Evolutionary conservation across 345 rosid genomes (phyloP).

Genomic region (Eucalyptus viminalis): DNA sequence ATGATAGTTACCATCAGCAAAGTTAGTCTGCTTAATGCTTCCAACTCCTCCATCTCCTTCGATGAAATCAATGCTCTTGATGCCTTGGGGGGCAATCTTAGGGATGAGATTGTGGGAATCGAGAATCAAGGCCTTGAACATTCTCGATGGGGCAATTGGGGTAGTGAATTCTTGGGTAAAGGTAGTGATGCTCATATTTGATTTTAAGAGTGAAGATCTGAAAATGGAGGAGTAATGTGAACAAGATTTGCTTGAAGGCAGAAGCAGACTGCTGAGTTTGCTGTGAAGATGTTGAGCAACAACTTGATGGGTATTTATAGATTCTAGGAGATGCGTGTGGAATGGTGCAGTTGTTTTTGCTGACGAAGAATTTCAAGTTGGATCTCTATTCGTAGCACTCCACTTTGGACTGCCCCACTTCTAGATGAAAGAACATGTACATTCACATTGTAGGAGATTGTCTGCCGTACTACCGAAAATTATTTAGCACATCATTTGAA

Average conservation of each 20-base stretch:
- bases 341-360: not conserved
- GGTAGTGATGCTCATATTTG: not conserved
- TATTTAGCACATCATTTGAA: not conserved
- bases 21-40: constrained; percentile 8
- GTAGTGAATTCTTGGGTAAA: not conserved
- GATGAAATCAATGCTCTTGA: constrained; percentile 2
- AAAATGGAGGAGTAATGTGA: not conserved
- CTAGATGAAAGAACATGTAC: not conserved
- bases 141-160: not conserved
- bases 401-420: not conserved
- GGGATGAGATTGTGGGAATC: not conserved
- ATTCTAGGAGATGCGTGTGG: not conserved
- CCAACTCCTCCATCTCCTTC: constrained; percentile 27
- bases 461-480: not conserved
- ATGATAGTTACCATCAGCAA: not conserved
- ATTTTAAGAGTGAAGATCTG: not conserved
- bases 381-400: not conserved
- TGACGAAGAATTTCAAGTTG: not conserved
- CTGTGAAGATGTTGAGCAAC: not conserved
- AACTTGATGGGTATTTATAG: not conserved
- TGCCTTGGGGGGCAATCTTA: constrained; percentile 6
- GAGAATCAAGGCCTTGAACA: not conserved
- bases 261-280: not conserved
- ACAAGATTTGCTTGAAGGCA: not conserved
- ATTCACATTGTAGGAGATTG: not conserved